Percentiles rank a stretch among this genome's conserved stretches.
Conservation (phyloP, 1,139 yeast genomes). For the Pichia kudriavzevii region DNA sequence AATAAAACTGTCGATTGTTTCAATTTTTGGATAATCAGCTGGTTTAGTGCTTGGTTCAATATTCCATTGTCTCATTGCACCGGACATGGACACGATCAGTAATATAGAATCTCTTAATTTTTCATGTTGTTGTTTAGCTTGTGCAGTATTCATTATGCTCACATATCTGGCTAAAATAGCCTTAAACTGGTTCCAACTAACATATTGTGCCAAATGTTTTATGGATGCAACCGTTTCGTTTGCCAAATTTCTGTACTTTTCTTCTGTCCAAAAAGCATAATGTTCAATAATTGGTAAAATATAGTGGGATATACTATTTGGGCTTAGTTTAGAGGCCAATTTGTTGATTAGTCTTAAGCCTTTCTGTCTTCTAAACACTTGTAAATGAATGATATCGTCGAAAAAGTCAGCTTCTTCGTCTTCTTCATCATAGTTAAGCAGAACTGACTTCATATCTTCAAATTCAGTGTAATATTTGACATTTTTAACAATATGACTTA, state of each 20-base stretch:
- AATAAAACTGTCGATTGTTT: constrained; percentile 46
- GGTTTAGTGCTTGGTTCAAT: constrained; percentile 26
- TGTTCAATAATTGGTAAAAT: constrained; percentile 80
- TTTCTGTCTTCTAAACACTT: constrained; percentile 76
- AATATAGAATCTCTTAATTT: constrained; percentile 53
- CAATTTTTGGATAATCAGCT: constrained; percentile 30
- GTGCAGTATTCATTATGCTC: constrained; percentile 34
- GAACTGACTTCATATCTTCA: constrained; percentile 58
- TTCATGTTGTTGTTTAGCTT: constrained; percentile 33
- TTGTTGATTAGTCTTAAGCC: constrained; percentile 61
- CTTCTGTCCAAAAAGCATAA: constrained; percentile 54
- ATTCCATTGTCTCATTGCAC: constrained; percentile 36
- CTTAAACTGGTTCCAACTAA: constrained; percentile 76
- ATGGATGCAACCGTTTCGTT: constrained; percentile 66
- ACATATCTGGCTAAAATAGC: constrained; percentile 70
- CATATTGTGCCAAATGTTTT: constrained; percentile 47
- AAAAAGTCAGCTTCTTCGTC: constrained; percentile 88
- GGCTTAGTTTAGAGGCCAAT: constrained; percentile 36
- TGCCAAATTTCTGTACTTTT: constrained; percentile 62
- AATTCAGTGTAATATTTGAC: constrained; percentile 47
- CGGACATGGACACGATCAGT: constrained; percentile 57
- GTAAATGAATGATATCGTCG: constrained; percentile 73
- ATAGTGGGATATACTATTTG: constrained; percentile 66
- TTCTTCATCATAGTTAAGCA: constrained; percentile 40
- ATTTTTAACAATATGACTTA: constrained; percentile 55